phyloP scores from a whole-genome alignment of 2,329 filamentous ascomycete genomes.

The Cercospora canescens region DNA sequence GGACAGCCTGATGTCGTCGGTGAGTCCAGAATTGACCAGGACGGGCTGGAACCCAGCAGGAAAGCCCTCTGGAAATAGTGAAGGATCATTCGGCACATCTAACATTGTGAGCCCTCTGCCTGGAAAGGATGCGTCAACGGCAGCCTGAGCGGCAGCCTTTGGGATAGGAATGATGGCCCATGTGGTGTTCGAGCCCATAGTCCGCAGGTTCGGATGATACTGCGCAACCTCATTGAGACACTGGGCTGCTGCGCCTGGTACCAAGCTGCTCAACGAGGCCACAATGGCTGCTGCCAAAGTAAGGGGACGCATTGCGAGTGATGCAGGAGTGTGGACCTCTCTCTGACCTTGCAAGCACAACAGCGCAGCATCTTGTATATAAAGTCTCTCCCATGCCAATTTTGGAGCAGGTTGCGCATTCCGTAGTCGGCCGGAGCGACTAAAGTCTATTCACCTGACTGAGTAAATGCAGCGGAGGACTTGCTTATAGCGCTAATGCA shows the following conservation, averaged over 20 bases:
- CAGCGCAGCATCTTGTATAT: neutral
- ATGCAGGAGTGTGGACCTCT: neutral
- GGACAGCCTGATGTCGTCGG: slow-evolving; percentile 27
- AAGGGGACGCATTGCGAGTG: neutral
- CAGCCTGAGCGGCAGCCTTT: slow-evolving; percentile 21
- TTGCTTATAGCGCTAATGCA: neutral
- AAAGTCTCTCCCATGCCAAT: neutral
- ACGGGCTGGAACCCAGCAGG: slow-evolving; percentile 25
- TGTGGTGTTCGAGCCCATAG: slow-evolving; percentile 22
- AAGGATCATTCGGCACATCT: slow-evolving; percentile 19
- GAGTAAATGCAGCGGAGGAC: neutral
- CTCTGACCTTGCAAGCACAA: neutral
- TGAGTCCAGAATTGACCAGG: slow-evolving; percentile 14
- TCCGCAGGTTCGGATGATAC: slow-evolving; percentile 23
- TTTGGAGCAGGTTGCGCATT: neutral
- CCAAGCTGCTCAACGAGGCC: neutral
- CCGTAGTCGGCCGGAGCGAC: neutral
- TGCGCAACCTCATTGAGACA: slow-evolving; percentile 26
- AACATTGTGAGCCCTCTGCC: slow-evolving; percentile 15
- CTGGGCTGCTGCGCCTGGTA: slow-evolving; percentile 14
- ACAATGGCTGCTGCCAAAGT: neutral
- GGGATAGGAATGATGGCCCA: slow-evolving; percentile 27
- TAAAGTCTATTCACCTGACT: neutral
- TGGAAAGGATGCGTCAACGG: slow-evolving; percentile 20
- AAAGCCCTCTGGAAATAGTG: slow-evolving; percentile 26